phyloP scores from a whole-genome alignment of 164 flowering plant genomes.

The Macadamia tetraphylla region DNA sequence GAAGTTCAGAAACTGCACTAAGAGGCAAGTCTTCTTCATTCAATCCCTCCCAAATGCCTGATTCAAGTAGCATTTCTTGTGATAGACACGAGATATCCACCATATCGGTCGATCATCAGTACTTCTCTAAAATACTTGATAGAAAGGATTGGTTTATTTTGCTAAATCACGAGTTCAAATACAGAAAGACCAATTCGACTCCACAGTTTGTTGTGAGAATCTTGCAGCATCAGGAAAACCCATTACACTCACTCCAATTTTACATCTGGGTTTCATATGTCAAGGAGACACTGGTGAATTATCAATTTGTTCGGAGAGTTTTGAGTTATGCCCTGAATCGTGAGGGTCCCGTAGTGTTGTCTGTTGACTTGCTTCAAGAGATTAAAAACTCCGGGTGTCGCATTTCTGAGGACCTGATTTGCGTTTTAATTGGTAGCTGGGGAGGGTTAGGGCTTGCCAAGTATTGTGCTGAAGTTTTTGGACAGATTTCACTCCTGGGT shows the following conservation, averaged over 20 bases:
- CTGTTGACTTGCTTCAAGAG: slow-evolving; percentile 57
- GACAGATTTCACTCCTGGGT: slow-evolving; percentile 76
- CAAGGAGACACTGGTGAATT: slow-evolving; percentile 29
- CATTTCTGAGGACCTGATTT: slow-evolving; percentile 61
- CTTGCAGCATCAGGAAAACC: slow-evolving; percentile 70
- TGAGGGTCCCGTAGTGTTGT: slow-evolving; percentile 76
- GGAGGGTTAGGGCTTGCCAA: slow-evolving; percentile 86
- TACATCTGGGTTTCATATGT: slow-evolving; percentile 66
- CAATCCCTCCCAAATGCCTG: slow-evolving; percentile 2
- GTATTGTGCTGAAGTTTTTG: slow-evolving; percentile 74
- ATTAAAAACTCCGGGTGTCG: slow-evolving; percentile 40
- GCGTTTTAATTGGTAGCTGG: slow-evolving; percentile 82
- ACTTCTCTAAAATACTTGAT: slow-evolving; percentile 38
- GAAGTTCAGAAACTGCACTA: slow-evolving; percentile 8
- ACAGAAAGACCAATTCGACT: slow-evolving; percentile 30
- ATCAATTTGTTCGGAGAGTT: slow-evolving; percentile 42
- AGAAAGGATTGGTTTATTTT: slow-evolving; percentile 72
- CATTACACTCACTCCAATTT: slow-evolving; percentile 48
- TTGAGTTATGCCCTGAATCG: slow-evolving; percentile 45
- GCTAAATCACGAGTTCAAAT: slow-evolving; percentile 51
- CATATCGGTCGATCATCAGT: slow-evolving; percentile 38
- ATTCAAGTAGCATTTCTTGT: slow-evolving; percentile 8
- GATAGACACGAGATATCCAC: slow-evolving; percentile 1
- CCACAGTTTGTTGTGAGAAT: slow-evolving; percentile 44
- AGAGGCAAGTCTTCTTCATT: slow-evolving; percentile 24